These are phyloP conservation scores for Colletotrichum camelliae DNA, from an alignment of 2,329 filamentous ascomycete genomes.

Conservation along the genomic window DNA sequence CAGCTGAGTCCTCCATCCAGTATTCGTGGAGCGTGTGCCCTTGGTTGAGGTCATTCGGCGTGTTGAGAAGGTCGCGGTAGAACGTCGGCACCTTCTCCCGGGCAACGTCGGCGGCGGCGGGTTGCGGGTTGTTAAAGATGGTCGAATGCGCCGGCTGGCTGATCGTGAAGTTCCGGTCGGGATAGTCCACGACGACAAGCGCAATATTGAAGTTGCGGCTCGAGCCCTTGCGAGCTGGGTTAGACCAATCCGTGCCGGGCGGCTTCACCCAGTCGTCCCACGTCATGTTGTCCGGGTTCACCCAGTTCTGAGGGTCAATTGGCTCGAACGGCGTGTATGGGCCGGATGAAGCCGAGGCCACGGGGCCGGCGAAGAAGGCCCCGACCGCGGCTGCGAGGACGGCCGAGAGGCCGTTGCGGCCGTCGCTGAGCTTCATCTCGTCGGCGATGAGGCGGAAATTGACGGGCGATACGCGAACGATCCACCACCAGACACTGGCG, in stretches of 20 bases:
- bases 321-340: slow-evolving; percentile 48
- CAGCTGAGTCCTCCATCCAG: slow-evolving; percentile 62
- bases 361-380: not conserved
- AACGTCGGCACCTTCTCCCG: slow-evolving; percentile 53
- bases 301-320: slow-evolving; percentile 57
- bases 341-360: not conserved
- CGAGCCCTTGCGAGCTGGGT: slow-evolving; percentile 47
- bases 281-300: slow-evolving; percentile 59
- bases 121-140: slow-evolving; percentile 56
- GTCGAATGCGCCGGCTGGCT: slow-evolving; percentile 50
- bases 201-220: slow-evolving; percentile 61
- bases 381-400: slow-evolving; percentile 1
- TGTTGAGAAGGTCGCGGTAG: slow-evolving; percentile 57
- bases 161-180: slow-evolving; percentile 53
- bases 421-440: slow-evolving; percentile 2
- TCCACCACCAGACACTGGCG: not conserved
- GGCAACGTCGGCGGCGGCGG: slow-evolving; percentile 36
- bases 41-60: slow-evolving; percentile 52
- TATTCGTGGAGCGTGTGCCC: slow-evolving; percentile 61
- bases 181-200: slow-evolving; percentile 57
- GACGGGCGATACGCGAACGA: not conserved
- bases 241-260: slow-evolving; percentile 53
- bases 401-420: not conserved
- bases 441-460: not conserved
- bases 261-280: slow-evolving; percentile 53